Conservation (phyloP, 1,284 basidiomycete species). For the Ceratobasidium sp. region DNA sequence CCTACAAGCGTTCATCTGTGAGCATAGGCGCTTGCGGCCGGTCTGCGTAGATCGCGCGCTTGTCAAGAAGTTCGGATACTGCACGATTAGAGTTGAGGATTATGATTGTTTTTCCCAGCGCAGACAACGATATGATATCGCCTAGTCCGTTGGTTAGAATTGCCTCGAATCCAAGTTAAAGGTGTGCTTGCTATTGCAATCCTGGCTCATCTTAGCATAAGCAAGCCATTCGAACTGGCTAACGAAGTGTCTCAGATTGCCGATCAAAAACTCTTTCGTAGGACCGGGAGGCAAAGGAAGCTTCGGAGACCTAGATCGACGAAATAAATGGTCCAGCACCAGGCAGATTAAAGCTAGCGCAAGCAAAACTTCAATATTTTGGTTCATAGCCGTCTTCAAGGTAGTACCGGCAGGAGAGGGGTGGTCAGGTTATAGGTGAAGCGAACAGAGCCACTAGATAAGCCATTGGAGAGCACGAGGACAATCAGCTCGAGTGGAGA, state of each 20-base stretch:
- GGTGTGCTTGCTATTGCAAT: conserved; percentile 3
- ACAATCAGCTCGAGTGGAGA: no score
- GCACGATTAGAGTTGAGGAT: conserved; percentile 63
- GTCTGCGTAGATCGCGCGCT: conserved; percentile 62
- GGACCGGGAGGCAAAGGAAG: conserved; percentile 32
- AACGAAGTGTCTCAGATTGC: conserved; percentile 21
- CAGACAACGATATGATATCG: conserved; percentile 65
- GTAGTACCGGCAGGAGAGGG: no score
- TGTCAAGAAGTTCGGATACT: conserved; percentile 63
- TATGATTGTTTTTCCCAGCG: conserved; percentile 65
- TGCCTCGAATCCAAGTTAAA: neutral
- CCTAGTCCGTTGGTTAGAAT: neutral
- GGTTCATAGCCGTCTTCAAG: no score
- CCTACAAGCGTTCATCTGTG: conserved; percentile 22
- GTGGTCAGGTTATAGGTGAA: no score
- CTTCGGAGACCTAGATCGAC: neutral
- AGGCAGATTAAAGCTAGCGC: neutral
- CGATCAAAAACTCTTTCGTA: conserved; percentile 13
- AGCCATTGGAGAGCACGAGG: no score
- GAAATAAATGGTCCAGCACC: neutral
- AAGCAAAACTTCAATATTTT: neutral
- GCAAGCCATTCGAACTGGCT: conserved; percentile 35
- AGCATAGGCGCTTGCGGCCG: conserved; percentile 53
- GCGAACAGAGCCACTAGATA: no score
- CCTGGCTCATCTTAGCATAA: conserved; percentile 15